Evolutionary conservation across 495 filamentous ascomycete species (phyloP), one percentile per base, ranked within the genome.

Genomic region (Lasiosphaeria ovina): DNA sequence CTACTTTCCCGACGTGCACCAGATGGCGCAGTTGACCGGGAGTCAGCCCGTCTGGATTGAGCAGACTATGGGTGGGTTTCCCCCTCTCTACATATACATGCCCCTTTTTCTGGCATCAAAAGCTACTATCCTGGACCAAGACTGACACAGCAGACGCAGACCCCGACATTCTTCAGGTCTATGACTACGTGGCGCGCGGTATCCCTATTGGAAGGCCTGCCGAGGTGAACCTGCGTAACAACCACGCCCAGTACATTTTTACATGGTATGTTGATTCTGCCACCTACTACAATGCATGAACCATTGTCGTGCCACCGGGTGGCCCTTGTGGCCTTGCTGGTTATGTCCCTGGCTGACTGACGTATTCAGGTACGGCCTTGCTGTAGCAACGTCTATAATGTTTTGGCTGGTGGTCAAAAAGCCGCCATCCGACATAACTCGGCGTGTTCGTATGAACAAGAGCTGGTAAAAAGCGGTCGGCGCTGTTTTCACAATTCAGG

Each of bases 211-310:
- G 91, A n/a, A 83, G 92, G 69, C 76, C 91, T 5, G 84, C 94
- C 5, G 91, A 94, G 76, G 94, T 98, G 60, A 96, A 94, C 74
- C 75, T 98, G 72, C 84, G 89, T 69, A 98, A 98, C 71, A 97
- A 93, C 73, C 94, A 98, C 75, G 86, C 90, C 64, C 93, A 98
- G 77, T 98, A 98, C 69, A 97, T 98, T 58, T 93, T 97, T 71
- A 98, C 94, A 55, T 98, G 94, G 94, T 97, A 84, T 69, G 85
- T 78, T 34, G 17, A 3, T 42, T 10, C 17, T 14, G 7, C 3
- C 4, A 10, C 10, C 5, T 31, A 9, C n/a, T 3, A 8, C 24
- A 24, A 24, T 24, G 24, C 24, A 24, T 24, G 1, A 24, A 24
- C 24, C 24, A 24, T 24, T 24, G 24, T 24, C 24, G 24, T 24